These are phyloP conservation scores for Citrus unshiu DNA, from an alignment of 345 rosid genomes.

Conservation along the genomic window DNA sequence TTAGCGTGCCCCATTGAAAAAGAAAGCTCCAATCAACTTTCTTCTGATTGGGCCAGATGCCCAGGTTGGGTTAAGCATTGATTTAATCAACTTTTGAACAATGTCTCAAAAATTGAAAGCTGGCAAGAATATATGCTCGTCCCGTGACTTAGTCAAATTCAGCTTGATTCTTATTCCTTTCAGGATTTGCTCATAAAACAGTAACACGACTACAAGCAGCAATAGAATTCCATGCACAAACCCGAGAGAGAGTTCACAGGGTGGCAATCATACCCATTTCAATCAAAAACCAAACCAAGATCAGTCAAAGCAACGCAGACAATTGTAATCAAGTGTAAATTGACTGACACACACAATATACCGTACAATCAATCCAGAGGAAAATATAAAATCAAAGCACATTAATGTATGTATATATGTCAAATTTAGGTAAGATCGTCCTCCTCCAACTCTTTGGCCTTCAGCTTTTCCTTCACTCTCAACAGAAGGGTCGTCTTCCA, in stretches of 20 bases:
- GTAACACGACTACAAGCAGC: not conserved
- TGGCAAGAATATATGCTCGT: not conserved
- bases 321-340: not conserved
- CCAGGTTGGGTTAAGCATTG: not conserved
- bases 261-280: constrained; percentile 3
- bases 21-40: not conserved
- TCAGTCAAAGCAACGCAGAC: not conserved
- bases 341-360: constrained; percentile 14
- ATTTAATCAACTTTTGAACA: not conserved
- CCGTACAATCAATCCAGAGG: constrained; percentile 18
- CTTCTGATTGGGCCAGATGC: no score
- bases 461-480: constrained; percentile 97
- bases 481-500: constrained; percentile 95
- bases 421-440: constrained; percentile 85
- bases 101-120: not conserved
- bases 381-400: constrained; percentile 16
- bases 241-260: constrained; percentile 1
- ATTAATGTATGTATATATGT: not conserved
- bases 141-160: not conserved
- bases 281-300: constrained; percentile 15
- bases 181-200: not conserved
- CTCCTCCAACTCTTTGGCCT: constrained; percentile 91
- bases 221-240: constrained; percentile 7
- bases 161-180: not conserved
- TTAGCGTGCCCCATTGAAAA: not conserved